Conservation (phyloP, 768 basidiomycete genomes). For the Kwoniella newhampshirensis region DNA sequence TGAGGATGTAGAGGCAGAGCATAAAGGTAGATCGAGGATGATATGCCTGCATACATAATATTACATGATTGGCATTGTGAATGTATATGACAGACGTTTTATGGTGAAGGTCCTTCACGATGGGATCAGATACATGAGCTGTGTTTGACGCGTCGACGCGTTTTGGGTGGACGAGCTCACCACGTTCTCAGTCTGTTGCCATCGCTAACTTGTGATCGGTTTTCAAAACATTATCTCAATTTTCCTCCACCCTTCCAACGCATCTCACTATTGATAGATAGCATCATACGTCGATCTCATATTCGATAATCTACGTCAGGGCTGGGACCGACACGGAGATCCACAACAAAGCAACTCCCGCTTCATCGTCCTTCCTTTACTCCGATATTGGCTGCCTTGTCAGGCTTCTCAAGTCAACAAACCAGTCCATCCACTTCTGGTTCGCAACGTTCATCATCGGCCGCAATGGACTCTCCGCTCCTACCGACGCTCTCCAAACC, state of each 20-base stretch:
- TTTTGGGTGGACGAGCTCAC: not conserved
- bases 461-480: conserved; percentile 40
- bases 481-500: conserved; percentile 28
- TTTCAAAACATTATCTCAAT: not conserved
- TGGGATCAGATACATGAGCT: not conserved
- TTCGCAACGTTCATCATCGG: no score
- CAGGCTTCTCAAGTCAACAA: no score
- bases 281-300: no score
- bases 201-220: not conserved
- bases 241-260: not conserved
- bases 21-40: no score
- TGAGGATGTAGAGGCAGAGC: not conserved
- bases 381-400: no score
- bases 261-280: no score
- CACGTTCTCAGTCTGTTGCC: not conserved
- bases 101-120: not conserved
- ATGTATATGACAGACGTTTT: not conserved
- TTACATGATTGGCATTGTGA: not conserved
- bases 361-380: no score
- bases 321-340: no score
- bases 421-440: no score
- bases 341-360: no score
- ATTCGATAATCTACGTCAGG: no score
- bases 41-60: not conserved
- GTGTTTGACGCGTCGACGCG: conserved; percentile 16